Percentiles rank a stretch among this genome's conserved stretches.
Conservation (phyloP, 306 rosid genomes). For the Prunus campanulata region DNA sequence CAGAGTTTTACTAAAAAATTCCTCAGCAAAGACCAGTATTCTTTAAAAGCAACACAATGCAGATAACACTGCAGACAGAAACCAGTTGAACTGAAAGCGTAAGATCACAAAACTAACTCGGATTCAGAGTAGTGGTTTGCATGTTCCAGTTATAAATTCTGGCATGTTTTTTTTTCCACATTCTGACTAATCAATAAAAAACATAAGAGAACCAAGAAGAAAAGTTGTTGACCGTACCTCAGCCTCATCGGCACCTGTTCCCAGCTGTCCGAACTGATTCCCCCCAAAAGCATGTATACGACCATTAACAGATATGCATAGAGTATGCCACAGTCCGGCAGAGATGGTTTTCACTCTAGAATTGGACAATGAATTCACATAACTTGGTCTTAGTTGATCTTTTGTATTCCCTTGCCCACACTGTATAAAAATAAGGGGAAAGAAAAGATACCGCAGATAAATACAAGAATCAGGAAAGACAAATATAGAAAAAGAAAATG, state of each 20-base stretch:
- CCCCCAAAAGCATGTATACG: slow-evolving; percentile 75
- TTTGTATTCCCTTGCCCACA: slow-evolving; percentile 79
- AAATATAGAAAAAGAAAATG: background rate
- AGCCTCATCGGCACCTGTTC: slow-evolving; percentile 67
- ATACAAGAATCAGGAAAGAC: background rate
- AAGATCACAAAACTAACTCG: background rate
- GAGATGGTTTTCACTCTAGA: slow-evolving; percentile 52
- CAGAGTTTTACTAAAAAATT: too few relatives aligned
- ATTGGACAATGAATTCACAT: slow-evolving; percentile 58
- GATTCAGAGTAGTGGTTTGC: too few relatives aligned
- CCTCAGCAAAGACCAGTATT: too few relatives aligned
- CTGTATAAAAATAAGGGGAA: slow-evolving; percentile 22
- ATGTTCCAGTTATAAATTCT: too few relatives aligned
- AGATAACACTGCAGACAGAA: background rate
- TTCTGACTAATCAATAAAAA: background rate
- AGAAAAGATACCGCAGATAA: background rate
- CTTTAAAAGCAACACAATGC: background rate
- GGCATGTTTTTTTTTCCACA: too few relatives aligned
- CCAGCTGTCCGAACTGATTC: slow-evolving; percentile 92
- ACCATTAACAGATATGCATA: slow-evolving; percentile 66
- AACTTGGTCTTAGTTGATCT: slow-evolving; percentile 73
- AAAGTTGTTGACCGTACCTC: slow-evolving; percentile 48
- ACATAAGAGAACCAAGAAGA: background rate
- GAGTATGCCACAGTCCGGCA: slow-evolving; percentile 92
- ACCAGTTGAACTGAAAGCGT: background rate